phyloP scores from a whole-genome alignment of 106 monocot genomes.

The Narthecium ossifragum region DNA sequence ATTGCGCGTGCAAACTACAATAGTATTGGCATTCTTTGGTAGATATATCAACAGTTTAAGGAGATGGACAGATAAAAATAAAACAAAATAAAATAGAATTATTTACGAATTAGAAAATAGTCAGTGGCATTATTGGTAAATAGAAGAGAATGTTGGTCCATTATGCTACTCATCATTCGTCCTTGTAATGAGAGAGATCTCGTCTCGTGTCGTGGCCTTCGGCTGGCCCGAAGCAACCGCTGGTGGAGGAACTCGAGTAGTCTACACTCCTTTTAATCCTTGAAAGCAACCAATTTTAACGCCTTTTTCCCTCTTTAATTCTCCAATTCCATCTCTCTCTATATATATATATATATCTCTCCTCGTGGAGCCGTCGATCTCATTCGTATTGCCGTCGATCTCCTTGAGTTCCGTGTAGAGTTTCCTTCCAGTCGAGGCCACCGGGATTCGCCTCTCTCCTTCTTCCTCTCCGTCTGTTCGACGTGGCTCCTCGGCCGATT shows the following conservation, averaged over 20 bases:
- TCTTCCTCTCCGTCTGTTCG: no score
- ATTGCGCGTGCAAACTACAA: no score
- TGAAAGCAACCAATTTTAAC: not conserved
- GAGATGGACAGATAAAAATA: no score
- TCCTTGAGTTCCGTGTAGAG: not conserved
- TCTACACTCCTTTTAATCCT: constrained; percentile 1
- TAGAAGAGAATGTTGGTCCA: not conserved
- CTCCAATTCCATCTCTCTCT: not conserved
- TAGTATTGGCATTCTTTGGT: not conserved
- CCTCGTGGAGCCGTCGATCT: not conserved
- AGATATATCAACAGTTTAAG: no score
- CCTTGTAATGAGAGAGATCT: no score
- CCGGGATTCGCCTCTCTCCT: not conserved
- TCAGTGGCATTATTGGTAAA: not conserved
- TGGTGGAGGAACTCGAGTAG: not conserved
- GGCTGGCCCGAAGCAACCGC: constrained; percentile 3
- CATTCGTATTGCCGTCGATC: not conserved
- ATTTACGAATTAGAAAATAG: not conserved
- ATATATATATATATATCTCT: not conserved
- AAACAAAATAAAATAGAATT: no score
- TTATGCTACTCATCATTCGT: not conserved
- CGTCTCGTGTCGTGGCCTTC: not conserved
- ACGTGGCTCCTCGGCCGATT: no score
- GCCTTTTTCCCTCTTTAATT: not conserved
- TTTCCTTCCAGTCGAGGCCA: not conserved